Conservation (phyloP, 371 early-diverging fungal genomes). For the Fennellomyces sp. region DNA sequence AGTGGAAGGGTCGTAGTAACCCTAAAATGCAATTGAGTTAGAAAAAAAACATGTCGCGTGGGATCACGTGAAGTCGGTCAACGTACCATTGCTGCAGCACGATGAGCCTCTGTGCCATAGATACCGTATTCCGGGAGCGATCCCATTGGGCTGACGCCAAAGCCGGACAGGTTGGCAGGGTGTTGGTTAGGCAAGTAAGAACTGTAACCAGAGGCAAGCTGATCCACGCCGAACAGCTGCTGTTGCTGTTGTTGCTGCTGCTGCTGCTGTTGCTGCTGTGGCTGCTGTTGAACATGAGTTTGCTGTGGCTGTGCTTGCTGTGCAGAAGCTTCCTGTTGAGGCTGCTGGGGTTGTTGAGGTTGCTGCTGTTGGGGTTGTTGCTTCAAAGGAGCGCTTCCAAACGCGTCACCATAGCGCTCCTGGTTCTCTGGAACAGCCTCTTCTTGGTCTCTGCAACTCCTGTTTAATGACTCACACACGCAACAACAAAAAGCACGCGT, state of each 20-base stretch:
- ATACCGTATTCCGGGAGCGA: conserved; percentile 58
- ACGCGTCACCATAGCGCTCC: neutral
- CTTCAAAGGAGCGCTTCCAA: conserved; percentile 1
- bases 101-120: conserved; percentile 50
- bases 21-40: conserved; percentile 22
- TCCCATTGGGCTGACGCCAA: conserved; percentile 75
- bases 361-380: conserved; percentile 7
- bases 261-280: conserved; percentile 12
- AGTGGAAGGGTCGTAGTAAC: conserved; percentile 62
- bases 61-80: no score
- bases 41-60: neutral
- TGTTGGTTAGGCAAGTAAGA: conserved; percentile 62
- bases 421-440: neutral
- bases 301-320: conserved; percentile 8
- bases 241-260: conserved; percentile 24
- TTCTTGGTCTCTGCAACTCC: neutral
- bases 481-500: neutral
- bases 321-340: neutral
- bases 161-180: conserved; percentile 62
- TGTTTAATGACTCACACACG: neutral
- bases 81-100: conserved; percentile 48
- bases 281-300: conserved; percentile 5
- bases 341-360: conserved; percentile 2
- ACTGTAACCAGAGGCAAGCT: conserved; percentile 57
- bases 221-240: conserved; percentile 52